Percentiles rank a stretch among this genome's conserved stretches.
phyloP scores from a whole-genome alignment of 768 basidiomycete species.

The Cystofilobasidium bisporidii region DNA sequence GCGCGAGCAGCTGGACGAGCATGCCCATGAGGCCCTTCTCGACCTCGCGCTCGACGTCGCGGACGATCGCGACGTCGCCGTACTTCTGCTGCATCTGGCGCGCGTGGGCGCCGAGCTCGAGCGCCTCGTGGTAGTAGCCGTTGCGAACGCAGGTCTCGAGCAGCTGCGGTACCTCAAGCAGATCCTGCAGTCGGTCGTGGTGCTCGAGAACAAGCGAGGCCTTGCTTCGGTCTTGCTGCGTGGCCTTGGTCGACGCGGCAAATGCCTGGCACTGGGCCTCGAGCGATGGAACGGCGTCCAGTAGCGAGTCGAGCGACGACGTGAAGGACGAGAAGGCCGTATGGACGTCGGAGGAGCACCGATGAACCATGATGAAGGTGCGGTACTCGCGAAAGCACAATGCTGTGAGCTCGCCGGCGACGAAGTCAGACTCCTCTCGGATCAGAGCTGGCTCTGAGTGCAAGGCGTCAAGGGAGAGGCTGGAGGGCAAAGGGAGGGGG shows the following conservation, averaged over 20 bases:
- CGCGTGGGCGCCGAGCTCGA: constrained; percentile 71
- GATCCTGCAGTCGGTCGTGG: constrained; percentile 81
- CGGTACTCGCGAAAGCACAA: constrained; percentile 84
- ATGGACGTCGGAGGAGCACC: constrained; percentile 63
- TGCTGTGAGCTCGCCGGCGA: constrained; percentile 79
- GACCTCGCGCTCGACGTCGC: constrained; percentile 50
- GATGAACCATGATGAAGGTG: constrained; percentile 80
- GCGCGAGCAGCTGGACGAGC: constrained; percentile 64
- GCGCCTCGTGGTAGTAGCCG: constrained; percentile 82
- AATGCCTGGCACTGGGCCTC: constrained; percentile 65
- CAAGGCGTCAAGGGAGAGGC: constrained; percentile 59
- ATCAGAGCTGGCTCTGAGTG: constrained; percentile 63
- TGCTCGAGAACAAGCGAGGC: constrained; percentile 83
- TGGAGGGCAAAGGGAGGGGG: too few relatives aligned
- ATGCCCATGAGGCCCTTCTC: constrained; percentile 44
- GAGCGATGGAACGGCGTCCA: constrained; percentile 62
- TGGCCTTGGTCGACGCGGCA: constrained; percentile 55
- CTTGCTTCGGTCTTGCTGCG: constrained; percentile 64
- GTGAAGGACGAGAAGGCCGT: constrained; percentile 65
- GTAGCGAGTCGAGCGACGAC: constrained; percentile 58
- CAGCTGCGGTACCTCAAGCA: constrained; percentile 80
- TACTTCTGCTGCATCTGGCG: constrained; percentile 46
- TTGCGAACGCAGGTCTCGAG: constrained; percentile 89
- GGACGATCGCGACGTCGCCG: constrained; percentile 44
- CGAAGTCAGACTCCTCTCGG: constrained; percentile 71